These are phyloP conservation scores for Aspergillus asperescens DNA, from an alignment of 495 filamentous ascomycete genomes.

Conservation along the genomic window DNA sequence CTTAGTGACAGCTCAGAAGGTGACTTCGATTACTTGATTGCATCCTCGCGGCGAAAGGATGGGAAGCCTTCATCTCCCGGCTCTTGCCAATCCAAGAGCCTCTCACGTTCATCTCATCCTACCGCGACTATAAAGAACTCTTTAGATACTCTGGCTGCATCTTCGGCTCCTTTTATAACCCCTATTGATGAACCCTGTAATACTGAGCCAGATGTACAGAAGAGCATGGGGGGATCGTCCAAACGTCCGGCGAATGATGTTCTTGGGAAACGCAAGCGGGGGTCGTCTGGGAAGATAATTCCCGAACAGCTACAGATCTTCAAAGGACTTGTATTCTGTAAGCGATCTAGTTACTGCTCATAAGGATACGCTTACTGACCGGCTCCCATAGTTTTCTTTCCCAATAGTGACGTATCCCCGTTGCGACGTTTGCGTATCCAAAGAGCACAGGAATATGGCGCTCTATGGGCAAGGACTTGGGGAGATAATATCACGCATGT, in stretches of 20 bases:
- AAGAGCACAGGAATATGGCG: conserved; percentile 73
- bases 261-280: conserved; percentile 21
- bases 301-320: conserved; percentile 63
- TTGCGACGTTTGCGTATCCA: conserved; percentile 64
- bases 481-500: conserved; percentile 59
- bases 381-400: conserved; percentile 61
- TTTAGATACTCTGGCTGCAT: neutral
- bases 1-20: conserved; percentile 29
- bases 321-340: conserved; percentile 58
- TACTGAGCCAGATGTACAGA: conserved; percentile 4
- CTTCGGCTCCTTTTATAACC: neutral
- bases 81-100: neutral
- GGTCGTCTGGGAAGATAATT: conserved; percentile 32
- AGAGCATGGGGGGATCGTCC: neutral
- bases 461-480: conserved; percentile 55
- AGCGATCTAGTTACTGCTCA: conserved; percentile 11
- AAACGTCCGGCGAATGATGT: neutral
- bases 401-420: conserved; percentile 66
- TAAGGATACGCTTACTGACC: neutral
- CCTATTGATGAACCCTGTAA: neutral
- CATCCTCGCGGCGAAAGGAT: neutral
- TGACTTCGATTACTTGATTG: conserved; percentile 9
- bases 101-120: conserved; percentile 2
- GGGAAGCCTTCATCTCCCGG: neutral
- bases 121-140: neutral